Evolutionary conservation across 371 early-diverging fungal species (phyloP), one percentile per base, ranked within the genome.

Genomic region (Mortierella sp.): DNA sequence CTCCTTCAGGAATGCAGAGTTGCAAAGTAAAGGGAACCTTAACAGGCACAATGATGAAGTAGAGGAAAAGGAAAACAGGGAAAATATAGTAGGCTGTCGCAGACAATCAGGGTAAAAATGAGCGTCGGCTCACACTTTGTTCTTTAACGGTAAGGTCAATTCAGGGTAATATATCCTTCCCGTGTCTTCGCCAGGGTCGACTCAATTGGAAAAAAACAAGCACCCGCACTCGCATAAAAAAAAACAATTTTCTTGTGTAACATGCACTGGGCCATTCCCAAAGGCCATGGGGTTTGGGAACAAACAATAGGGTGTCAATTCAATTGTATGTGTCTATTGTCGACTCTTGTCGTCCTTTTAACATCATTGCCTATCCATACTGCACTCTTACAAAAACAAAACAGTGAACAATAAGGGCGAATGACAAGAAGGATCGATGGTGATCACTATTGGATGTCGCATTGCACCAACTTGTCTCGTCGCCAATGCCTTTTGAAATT

Each of bases 271-370:
- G n/a, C n/a, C n/a, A n/a, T n/a, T n/a, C n/a, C n/a, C n/a, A n/a
- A n/a, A 61, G 7, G 61, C 34, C 61, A 34, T 58, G 55, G n/a
- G n/a, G n/a, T n/a, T n/a, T n/a, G n/a, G n/a, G n/a, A 50, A 50
- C 2, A 1, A 7, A 50, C 22, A 50, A 22, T n/a, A 50, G 22
- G 47, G 4, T 47, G 47, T 47, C 47, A 47, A n/a, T 9, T 1
- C n/a, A n/a, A n/a, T n/a, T n/a, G n/a, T n/a, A 4, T 0, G 4
- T 19, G 5, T 16, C n/a, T 7, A n/a, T 48, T 61, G 37, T 61
- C 61, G 61, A 61, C 61, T 61, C 61, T 22, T n/a, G 22, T 34
- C 10, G 34, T 61, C 9, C 22, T 22, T 16, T 37, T 22, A 22
- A 22, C 34, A 34, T 37, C 61, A 34, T 34, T 22, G 37, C 61